Evolutionary conservation across 352 stramenopile species (phyloP), one percentile per base, ranked within the genome.

Genomic region (Phytophthora ramorum): DNA sequence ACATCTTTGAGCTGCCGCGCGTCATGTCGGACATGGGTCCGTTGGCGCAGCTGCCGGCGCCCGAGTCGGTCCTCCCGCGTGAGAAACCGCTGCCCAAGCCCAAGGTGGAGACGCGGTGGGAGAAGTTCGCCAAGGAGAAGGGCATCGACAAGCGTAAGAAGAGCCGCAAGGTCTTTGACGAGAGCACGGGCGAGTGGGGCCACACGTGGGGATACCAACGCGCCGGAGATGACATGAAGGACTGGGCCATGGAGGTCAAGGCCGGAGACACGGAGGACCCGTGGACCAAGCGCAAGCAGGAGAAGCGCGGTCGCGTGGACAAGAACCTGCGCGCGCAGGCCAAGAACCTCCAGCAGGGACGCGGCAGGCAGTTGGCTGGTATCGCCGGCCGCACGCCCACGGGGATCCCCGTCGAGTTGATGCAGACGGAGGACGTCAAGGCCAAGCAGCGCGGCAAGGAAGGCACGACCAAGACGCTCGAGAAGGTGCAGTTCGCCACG

Each of bases 111-210:
- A 99, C 98, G 12, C 98, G 96, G 75, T 99, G 98, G 98, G 97
- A 99, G 81, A 97, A 98, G 71, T 99, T 99, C 78, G 97, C 97
- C 26, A 94, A 97, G 69, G 89, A 98, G 62, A 98, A 99, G 81
- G 97, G 97, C 58, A 99, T 99, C 69, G 82, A 95, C 47, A 98
- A 98, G 68, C 93, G 95, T 62, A 99, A 99, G 78, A 96, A 97
- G 70, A 96, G 87, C 32, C 91, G 97, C 60, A 99, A 98, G 90
- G 81, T 97, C 45, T 99, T 95, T 57, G 97, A 99, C 67, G 97
- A 99, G 71, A 62, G 83, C 14, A 98, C 82, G 56, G 89, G 92
- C 45, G 88, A 98, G 69, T 99, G 95, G 94, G 87, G 86, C 57
- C 96, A 96, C 34, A 73, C 95, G 47, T 98, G 89, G 86, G 95